Conservation (phyloP, 495 filamentous ascomycete species). For the Glonium stellatum region DNA sequence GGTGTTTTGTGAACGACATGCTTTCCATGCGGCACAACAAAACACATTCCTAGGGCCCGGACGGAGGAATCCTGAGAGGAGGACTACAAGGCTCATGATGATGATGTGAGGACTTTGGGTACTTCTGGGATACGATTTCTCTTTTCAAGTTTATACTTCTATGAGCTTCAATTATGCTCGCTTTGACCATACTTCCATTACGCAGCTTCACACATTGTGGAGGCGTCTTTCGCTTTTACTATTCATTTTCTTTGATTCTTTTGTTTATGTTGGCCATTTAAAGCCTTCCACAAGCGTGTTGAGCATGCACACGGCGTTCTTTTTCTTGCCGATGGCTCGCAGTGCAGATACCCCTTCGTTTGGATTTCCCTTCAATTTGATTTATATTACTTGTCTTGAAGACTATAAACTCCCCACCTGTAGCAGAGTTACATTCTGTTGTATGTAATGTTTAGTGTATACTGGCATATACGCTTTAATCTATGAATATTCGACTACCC, state of each 20-base stretch:
- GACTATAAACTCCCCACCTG: not conserved
- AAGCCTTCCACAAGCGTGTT: not conserved
- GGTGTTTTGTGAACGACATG: slow-evolving; percentile 81
- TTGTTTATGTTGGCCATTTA: not conserved
- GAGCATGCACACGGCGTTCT: slow-evolving; percentile 1
- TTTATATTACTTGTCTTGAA: not conserved
- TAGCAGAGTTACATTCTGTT: slow-evolving; percentile 9
- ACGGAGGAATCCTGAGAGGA: slow-evolving; percentile 54
- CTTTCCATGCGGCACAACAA: slow-evolving; percentile 53
- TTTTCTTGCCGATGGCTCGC: not conserved
- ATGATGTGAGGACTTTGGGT: slow-evolving; percentile 40
- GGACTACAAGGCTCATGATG: slow-evolving; percentile 84
- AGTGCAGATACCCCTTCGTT: slow-evolving; percentile 14
- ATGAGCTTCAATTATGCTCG: not conserved
- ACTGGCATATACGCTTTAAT: slow-evolving; percentile 19
- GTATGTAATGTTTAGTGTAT: slow-evolving; percentile 24
- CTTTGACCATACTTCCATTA: not conserved
- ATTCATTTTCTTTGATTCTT: not conserved
- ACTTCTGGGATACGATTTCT: not conserved
- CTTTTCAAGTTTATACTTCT: not conserved
- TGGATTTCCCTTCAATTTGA: not conserved
- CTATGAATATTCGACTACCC: not conserved
- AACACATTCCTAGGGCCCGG: slow-evolving; percentile 34
- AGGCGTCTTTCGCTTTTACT: not conserved
- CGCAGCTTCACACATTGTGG: not conserved